Conservation (phyloP, 805 yeast species). For the Nakazawaea wyomingensis region DNA sequence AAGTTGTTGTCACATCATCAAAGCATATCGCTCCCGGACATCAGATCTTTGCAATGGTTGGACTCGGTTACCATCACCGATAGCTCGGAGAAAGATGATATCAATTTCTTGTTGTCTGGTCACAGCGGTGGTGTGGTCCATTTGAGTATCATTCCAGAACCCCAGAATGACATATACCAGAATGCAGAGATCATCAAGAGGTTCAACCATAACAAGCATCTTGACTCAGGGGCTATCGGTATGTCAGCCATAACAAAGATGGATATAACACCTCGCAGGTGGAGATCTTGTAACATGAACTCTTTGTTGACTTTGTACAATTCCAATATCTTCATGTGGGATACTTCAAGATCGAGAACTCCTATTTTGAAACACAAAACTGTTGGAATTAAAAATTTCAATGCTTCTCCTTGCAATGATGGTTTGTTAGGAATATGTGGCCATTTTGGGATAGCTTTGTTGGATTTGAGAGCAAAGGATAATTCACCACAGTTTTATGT, state of each 20-base stretch:
- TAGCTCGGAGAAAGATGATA: slow-evolving; percentile 24
- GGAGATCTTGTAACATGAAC: slow-evolving; percentile 38
- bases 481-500: slow-evolving; percentile 33
- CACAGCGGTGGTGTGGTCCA: slow-evolving; percentile 74
- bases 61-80: slow-evolving; percentile 18
- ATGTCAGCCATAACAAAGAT: slow-evolving; percentile 26
- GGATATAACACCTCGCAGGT: slow-evolving; percentile 31
- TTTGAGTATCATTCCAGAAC: slow-evolving; percentile 61
- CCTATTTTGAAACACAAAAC: slow-evolving; percentile 54
- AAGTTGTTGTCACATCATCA: slow-evolving; percentile 49
- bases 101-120: slow-evolving; percentile 56
- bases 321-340: slow-evolving; percentile 75
- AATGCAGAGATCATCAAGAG: slow-evolving; percentile 73
- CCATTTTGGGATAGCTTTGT: slow-evolving; percentile 65
- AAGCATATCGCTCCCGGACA: slow-evolving; percentile 54
- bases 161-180: slow-evolving; percentile 32
- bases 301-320: slow-evolving; percentile 59
- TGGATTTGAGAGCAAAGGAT: slow-evolving; percentile 57
- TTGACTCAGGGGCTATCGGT: slow-evolving; percentile 27
- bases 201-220: slow-evolving; percentile 71
- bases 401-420: slow-evolving; percentile 39
- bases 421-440: slow-evolving; percentile 63
- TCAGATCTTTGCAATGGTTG: slow-evolving; percentile 50
- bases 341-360: slow-evolving; percentile 49
- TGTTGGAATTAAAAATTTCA: slow-evolving; percentile 47